Percentiles rank a stretch among this genome's conserved stretches.
phyloP scores from a whole-genome alignment of 169 alveolate species.

The Plasmodium billcollinsi region DNA sequence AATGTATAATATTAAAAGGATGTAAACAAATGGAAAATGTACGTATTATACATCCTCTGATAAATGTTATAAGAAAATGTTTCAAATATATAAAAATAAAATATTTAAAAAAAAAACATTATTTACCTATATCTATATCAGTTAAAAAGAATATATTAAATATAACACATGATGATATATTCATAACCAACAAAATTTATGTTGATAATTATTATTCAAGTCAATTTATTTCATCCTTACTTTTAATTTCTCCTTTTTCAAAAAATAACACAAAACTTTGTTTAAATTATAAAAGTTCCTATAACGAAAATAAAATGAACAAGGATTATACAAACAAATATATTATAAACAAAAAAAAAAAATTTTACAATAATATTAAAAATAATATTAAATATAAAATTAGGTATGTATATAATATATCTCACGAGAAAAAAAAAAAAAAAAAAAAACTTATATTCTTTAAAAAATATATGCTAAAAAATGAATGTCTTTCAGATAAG shows the following conservation, averaged over 20 bases:
- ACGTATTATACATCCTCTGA: constrained; percentile 30
- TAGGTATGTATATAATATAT: background rate
- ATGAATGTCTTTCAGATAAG: background rate
- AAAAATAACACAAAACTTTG: constrained; percentile 22
- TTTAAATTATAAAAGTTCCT: background rate
- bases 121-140: constrained; percentile 17
- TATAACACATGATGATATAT: background rate
- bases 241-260: constrained; percentile 15
- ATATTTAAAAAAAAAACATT: constrained; percentile 29
- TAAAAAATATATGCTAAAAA: background rate
- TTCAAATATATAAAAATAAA: constrained; percentile 30
- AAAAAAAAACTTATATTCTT: background rate
- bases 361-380: background rate
- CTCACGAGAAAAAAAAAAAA: background rate
- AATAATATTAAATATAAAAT: background rate
- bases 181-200: background rate
- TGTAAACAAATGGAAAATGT: constrained; percentile 37
- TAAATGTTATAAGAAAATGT: constrained; percentile 12
- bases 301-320: background rate
- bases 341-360: background rate
- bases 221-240: constrained; percentile 49
- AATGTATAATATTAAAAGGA: constrained; percentile 31
- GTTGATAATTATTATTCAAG: constrained; percentile 25
- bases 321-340: background rate
- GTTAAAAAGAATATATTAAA: constrained; percentile 6